These are phyloP conservation scores for Glebionis coronaria DNA, from an alignment of 129 eudicot species.

Conservation along the genomic window DNA sequence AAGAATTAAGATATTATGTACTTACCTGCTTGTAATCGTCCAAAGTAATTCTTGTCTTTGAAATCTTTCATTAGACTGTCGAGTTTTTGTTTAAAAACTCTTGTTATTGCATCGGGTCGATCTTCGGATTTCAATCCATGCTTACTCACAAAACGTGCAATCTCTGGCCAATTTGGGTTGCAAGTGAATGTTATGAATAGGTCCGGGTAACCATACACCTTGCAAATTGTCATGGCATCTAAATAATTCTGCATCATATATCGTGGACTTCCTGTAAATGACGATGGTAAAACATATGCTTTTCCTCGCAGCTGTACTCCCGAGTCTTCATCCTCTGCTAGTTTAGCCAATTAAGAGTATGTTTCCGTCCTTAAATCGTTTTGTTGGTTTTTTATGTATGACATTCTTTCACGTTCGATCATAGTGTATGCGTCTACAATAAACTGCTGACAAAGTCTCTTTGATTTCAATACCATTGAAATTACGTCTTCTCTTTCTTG, in stretches of 20 bases:
- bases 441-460: not conserved
- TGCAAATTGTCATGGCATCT: not conserved
- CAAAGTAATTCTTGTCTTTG: not conserved
- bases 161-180: not conserved
- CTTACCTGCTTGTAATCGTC: not conserved
- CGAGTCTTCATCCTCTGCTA: not conserved
- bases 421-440: not conserved
- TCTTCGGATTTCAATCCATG: not conserved
- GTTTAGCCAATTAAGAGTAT: not conserved
- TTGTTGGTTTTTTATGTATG: not conserved
- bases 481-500: too few relatives aligned
- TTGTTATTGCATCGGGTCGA: too few relatives aligned
- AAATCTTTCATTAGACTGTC: not conserved
- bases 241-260: not conserved
- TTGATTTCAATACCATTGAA: too few relatives aligned
- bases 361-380: not conserved
- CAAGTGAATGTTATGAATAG: not conserved
- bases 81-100: too few relatives aligned
- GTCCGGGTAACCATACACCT: not conserved
- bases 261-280: not conserved
- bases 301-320: not conserved
- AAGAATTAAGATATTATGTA: too few relatives aligned
- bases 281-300: not conserved
- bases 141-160: not conserved
- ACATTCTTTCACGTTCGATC: not conserved